These are phyloP conservation scores for Haematococcus sp. DNA, from an alignment of 139 green algal genomes.

Conservation along the genomic window DNA sequence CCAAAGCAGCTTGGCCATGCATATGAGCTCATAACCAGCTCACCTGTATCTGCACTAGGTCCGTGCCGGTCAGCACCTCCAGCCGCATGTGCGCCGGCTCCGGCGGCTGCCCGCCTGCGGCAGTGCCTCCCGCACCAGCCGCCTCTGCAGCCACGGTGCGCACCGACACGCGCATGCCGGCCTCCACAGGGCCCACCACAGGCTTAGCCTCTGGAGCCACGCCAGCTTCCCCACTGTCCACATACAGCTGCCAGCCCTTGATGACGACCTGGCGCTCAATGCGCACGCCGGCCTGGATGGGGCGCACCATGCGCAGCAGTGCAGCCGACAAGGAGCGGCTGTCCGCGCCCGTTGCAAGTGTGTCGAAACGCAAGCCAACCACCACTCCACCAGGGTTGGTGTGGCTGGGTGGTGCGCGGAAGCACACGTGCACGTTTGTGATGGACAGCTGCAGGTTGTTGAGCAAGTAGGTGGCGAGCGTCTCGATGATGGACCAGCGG, in stretches of 20 bases:
- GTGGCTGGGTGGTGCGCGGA: constrained; percentile 18
- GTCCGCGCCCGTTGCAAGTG: background rate
- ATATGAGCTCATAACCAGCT: background rate
- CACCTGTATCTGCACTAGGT: constrained; percentile 39
- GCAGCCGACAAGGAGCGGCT: background rate
- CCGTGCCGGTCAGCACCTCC: constrained; percentile 36
- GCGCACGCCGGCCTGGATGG: background rate
- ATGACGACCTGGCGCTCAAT: constrained; percentile 18
- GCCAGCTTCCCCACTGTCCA: constrained; percentile 11
- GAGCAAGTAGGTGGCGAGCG: constrained; percentile 56
- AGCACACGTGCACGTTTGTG: constrained; percentile 61
- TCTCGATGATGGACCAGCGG: constrained; percentile 43
- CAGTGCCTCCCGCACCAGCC: background rate
- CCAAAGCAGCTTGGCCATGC: background rate
- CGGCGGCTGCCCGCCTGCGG: background rate
- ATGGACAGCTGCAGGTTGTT: constrained; percentile 50
- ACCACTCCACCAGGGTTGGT: background rate
- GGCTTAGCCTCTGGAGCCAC: background rate
- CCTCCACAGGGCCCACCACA: constrained; percentile 21
- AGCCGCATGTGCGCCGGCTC: constrained; percentile 3
- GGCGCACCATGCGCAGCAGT: background rate
- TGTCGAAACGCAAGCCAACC: background rate
- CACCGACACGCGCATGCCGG: constrained; percentile 21
- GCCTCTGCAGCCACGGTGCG: background rate
- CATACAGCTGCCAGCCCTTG: constrained; percentile 34